Base-by-base conservation (phyloP, 768 basidiomycete species). In the Tylopilus balloui region DNA sequence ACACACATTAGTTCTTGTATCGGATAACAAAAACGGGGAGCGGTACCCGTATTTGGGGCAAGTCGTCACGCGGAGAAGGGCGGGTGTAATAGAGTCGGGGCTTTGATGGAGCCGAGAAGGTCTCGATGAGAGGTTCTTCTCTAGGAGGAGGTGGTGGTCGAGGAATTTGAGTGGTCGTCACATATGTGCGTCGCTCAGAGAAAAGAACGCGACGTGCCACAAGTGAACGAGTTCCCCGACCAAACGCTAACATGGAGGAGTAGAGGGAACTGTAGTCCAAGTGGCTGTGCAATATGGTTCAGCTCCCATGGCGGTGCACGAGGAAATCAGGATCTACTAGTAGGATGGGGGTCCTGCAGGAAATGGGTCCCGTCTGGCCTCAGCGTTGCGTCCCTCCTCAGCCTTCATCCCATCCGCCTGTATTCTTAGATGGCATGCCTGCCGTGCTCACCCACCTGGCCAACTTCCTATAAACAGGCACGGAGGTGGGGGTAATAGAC, bases 71-170 rank as follows among this genome's bases (percentile, higher is more conserved):
- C 10, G 57, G 60, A 27, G 59, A 58, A 3, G 76, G 76, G 3
- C 76, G 69, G 19, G 62, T 45, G 58, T 78, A 77, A 55, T 75
- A 78, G 24, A 65, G 64, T 19, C 70, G 68, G 11, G 77, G 77
- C 42, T 68, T 72, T 5, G 76, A 71, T 6, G 76, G 69, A 19
- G 65, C 69, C 25, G 73, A 66, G 57, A 76, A 78, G 0, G 71
- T 75, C 53, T 72, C 73, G 0, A 55, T 53, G 3, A 53, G 58
- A 5, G 71, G 72, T 28, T 58, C 53, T 31, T 58, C 54, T 40
- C 53, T 47, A 10, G 65, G 57, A 35, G 70, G 69, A 0, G 61
- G 62, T 0, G 61, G 62, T 34, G 65, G 62, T 42, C 44, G 56
- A 21, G 56, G 63, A n/a, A 59, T 25, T n/a, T 52, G 61, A 4